These are phyloP conservation scores for Hymenoscyphus scutula DNA, from an alignment of 2,329 filamentous ascomycete genomes.

Conservation along the genomic window DNA sequence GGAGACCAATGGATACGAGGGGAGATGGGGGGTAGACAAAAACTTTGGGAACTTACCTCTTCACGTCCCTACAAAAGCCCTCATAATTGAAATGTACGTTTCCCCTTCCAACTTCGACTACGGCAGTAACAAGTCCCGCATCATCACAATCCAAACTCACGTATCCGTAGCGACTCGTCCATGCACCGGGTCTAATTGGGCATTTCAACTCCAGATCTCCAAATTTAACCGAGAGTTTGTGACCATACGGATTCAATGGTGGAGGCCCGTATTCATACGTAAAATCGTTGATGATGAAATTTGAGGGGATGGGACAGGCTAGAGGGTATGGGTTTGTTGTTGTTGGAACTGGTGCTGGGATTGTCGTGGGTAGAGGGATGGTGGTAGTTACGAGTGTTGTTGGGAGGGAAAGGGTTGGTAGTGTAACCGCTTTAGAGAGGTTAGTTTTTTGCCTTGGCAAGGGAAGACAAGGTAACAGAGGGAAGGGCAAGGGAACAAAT, in stretches of 20 bases:
- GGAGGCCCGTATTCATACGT: neutral
- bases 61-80: neutral
- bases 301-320: constrained; percentile 5
- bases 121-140: constrained; percentile 3
- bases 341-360: neutral
- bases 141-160: constrained; percentile 6
- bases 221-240: neutral
- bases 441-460: too few species aligned
- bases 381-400: too few species aligned
- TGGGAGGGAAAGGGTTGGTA: neutral
- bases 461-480: neutral
- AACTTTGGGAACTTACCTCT: neutral
- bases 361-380: too few species aligned
- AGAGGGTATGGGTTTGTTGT: neutral
- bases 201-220: neutral
- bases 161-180: neutral
- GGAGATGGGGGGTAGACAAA: neutral
- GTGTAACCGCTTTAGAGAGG: neutral
- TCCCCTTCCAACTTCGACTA: neutral
- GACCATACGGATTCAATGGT: neutral
- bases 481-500: too few species aligned
- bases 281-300: constrained; percentile 9
- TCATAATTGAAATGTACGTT: constrained; percentile 1
- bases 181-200: neutral
- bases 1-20: too few species aligned